Evolutionary conservation across 306 rosid species (phyloP).

Genomic region (Ammopiptanthus mongolicus): DNA sequence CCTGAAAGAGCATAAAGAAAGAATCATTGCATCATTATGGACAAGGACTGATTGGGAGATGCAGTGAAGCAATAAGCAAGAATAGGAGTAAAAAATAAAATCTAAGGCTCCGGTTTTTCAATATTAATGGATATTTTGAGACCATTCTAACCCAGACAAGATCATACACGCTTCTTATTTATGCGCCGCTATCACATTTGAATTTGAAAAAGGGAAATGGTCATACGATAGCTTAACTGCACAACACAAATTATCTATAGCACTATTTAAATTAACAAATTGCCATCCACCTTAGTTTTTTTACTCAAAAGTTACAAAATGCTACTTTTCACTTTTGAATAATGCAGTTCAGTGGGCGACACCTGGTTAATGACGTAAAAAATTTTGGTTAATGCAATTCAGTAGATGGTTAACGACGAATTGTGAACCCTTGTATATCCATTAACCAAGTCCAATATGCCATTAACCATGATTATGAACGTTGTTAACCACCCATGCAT

Average conservation of each 20-base stretch:
- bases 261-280: not conserved
- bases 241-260: not conserved
- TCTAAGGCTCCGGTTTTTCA: not conserved
- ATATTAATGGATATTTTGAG: not conserved
- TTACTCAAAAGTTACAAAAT: not conserved
- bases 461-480: too few species aligned
- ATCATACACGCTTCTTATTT: not conserved
- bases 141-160: not conserved
- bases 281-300: not conserved
- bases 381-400: too few species aligned
- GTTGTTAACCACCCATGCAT: too few species aligned
- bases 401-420: too few species aligned
- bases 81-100: not conserved
- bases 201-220: not conserved
- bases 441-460: too few species aligned
- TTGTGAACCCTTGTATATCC: too few species aligned
- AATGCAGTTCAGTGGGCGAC: too few species aligned
- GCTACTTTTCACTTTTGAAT: not conserved
- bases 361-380: too few species aligned
- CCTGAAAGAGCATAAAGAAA: conserved; percentile 37
- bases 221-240: not conserved
- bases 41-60: not conserved
- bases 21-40: not conserved
- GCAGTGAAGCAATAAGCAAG: not conserved
- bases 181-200: not conserved